Conservation (phyloP, 306 rosid species). For the Vicia sativa region DNA sequence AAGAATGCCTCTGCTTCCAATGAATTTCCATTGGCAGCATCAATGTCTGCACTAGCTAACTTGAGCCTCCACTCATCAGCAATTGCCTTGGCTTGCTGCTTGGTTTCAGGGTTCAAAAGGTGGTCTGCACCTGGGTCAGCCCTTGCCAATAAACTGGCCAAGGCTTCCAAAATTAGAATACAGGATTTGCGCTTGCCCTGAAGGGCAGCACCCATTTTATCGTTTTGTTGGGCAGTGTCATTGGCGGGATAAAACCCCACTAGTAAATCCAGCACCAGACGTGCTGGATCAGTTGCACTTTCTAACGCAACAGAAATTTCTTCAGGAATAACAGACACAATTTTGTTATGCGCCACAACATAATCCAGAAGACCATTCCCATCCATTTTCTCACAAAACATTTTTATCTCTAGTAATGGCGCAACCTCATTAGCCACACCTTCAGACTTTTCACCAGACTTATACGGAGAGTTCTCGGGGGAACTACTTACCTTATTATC, state of each 20-base stretch:
- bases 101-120: conserved; percentile 79
- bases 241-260: conserved; percentile 79
- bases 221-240: conserved; percentile 58
- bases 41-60: conserved; percentile 67
- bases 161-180: conserved; percentile 66
- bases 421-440: conserved; percentile 58
- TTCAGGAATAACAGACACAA: conserved; percentile 49
- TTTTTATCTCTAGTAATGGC: conserved; percentile 66
- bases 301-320: conserved; percentile 75
- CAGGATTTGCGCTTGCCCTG: conserved; percentile 71
- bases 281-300: conserved; percentile 65
- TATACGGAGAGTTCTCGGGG: conserved; percentile 59
- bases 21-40: conserved; percentile 88
- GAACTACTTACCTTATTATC: conserved; percentile 74
- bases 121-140: conserved; percentile 71
- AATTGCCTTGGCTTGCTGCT: conserved; percentile 89
- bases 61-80: conserved; percentile 88
- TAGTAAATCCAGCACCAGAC: conserved; percentile 78
- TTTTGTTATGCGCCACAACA: conserved; percentile 56
- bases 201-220: conserved; percentile 68
- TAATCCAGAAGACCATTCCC: conserved; percentile 70
- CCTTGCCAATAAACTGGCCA: conserved; percentile 72
- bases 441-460: conserved; percentile 58
- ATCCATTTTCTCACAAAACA: conserved; percentile 74
- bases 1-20: conserved; percentile 91